Base-by-base conservation (phyloP, 768 basidiomycete species). In the Daedaleopsis sinensis region DNA sequence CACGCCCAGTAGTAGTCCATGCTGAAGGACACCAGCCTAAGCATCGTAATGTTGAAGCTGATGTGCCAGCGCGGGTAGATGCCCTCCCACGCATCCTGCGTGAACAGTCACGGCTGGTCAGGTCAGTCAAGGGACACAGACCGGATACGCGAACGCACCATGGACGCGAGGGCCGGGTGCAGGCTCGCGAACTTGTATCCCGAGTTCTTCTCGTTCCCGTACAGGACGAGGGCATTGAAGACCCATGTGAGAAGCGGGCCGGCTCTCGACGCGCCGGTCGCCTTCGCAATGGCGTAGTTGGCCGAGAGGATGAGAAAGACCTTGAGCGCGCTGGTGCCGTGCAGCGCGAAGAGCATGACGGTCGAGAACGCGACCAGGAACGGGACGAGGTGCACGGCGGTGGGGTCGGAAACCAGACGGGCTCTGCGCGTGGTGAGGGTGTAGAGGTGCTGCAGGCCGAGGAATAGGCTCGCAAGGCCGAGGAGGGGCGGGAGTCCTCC, bases 1-100 rank as follows among this genome's bases (percentile, higher is more conserved):
- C 79, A 84, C 5, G 92, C 85, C 96, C 96, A 98, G 67, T 93
- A 86, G 70, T 90, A 89, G 71, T 99, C 97, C 85, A 96, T 86
- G 63, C 87, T 90, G 78, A 94, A 99, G 0, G 95, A 96, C 7
- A 99, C 81, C 15, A 98, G 81, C 36, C 96, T 86, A 44, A 98
- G 81, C 90, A 96, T 96, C 2, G 95, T 94, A 66, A 98, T 94
- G 73, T 98, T 98, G 80, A 96, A 98, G 66, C 79, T 84, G 67
- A 98, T 81, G 66, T 98, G 86, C 97, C 97, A 99, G 19, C 94
- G 82, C 12, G 95, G 91, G 62, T 96, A 89, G 18, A 92, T 76
- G 7, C 97, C 97, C 71, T 82, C 77, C 65, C 81, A 82, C 0
- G 68, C 61, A 68, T 93, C 91, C 89, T 93, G 48, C 13, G 24